Conservation (phyloP, 495 filamentous ascomycete species). For the Penicillium psychrofluorescens region DNA sequence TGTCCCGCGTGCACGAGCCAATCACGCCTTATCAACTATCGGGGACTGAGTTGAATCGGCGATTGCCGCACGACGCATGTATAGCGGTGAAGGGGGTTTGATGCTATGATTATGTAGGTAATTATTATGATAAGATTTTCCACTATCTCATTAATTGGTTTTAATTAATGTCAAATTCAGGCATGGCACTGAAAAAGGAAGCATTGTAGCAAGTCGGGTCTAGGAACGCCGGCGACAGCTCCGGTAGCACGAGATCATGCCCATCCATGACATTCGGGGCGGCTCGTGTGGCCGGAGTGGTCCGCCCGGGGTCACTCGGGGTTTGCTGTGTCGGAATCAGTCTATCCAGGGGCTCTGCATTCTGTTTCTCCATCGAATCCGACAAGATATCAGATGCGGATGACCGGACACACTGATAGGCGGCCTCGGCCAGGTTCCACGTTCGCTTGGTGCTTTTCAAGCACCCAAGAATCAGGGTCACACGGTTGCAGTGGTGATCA, state of each 20-base stretch:
- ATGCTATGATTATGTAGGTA: background rate
- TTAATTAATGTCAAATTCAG: conserved; percentile 22
- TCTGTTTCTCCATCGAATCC: conserved; percentile 25
- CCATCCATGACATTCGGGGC: conserved; percentile 13
- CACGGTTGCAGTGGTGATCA: conserved; percentile 36
- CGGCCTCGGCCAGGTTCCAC: conserved; percentile 24
- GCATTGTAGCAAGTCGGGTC: conserved; percentile 30
- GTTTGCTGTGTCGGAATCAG: conserved; percentile 15
- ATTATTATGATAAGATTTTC: background rate
- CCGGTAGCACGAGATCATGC: conserved; percentile 20
- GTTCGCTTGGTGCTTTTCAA: conserved; percentile 28
- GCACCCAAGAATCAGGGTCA: conserved; percentile 31
- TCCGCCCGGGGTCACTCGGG: conserved; percentile 13
- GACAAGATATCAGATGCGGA: conserved; percentile 29
- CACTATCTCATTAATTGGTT: background rate
- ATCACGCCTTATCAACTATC: too few relatives aligned
- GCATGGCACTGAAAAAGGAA: conserved; percentile 21
- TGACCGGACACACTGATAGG: conserved; percentile 20
- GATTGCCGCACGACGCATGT: too few relatives aligned
- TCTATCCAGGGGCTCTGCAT: conserved; percentile 20
- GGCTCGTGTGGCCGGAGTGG: conserved; percentile 8
- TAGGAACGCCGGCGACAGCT: conserved; percentile 20
- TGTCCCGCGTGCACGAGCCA: too few relatives aligned
- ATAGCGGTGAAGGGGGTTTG: too few relatives aligned
- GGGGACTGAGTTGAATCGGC: too few relatives aligned